Evolutionary conservation across 1,284 basidiomycete genomes (phyloP), one percentile per base, ranked within the genome.

Genomic region (Puccinia horiana): DNA sequence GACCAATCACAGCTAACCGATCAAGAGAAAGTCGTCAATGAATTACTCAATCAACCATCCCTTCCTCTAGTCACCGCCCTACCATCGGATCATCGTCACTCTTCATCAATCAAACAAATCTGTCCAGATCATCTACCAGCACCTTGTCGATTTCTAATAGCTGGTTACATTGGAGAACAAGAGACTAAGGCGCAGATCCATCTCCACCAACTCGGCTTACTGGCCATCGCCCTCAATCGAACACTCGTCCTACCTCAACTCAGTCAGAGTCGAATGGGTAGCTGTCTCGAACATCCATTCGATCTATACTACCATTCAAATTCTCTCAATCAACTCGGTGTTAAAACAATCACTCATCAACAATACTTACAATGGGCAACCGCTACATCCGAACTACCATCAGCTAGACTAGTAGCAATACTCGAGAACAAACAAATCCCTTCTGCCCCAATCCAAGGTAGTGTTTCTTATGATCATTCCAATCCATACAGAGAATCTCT

Each of bases 211-310:
- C 84, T 86, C 54, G 86, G 85, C 1, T 80, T 86, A 12, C 83
- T 86, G 32, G 85, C 86, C 1, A 65, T 85, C 65, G 81, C 85
- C 0, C 83, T 86, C 29, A 85, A 86, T 73, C 83, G 86, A 16
- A 86, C 85, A 18, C 84, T 86, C 70, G 85, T 86, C 73, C 82
- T 86, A 16, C 85, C 86, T 1, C 85, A 86, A 82, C 85, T 86
- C 49, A 83, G 83, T 8, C 83, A 85, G 56, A 85, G 85, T 23
- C 82, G 85, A 29, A 83, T 86, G 76, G 84, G 84, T 1, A 81
- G 83, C 14, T 86, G 86, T 82, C 84, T 83, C 72, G 44, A 80
- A n/a, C 83, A 85, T 76, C 85, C 86, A 14, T 86, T 86, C 80
- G 82, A 83, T 0, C 85, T 86, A 82, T 86, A 86, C 83, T 86